Evolutionary conservation across 2,329 filamentous ascomycete species (phyloP), one percentile per base, ranked within the genome.

Genomic region (Penicillium sclerotiorum): DNA sequence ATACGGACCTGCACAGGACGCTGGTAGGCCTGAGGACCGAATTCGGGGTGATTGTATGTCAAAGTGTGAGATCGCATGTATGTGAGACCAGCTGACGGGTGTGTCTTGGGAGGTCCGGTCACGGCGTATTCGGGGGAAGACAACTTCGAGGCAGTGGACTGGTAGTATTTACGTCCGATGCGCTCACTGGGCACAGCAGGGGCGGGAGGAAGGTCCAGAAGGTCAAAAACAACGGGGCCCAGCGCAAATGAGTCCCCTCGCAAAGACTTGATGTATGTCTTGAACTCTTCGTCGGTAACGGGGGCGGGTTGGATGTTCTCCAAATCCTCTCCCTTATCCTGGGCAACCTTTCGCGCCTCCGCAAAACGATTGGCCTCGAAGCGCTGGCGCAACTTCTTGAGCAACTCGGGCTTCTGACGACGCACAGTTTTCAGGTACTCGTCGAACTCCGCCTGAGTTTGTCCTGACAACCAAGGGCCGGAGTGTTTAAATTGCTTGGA

Each of bases 31-130:
- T 85, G 83, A 8, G 85, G 84, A 4, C 85, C 85, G 57, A 80
- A 79, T 23, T 79, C 64, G 2, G 83, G 81, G 62, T 86, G 82
- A 61, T 86, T 87, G 58, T 77, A 71, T 37, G 83, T 69, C 60
- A 79, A 73, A 18, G 80, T 73, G 47, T 77, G 74, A 11, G 80
- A 80, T 41, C 81, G 78, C 3, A 81, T 70, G 63, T 88, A 87
- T 12, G 80, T 80, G 5, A 88, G 72, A 55, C 85, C 85, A 4
- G 81, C 84, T 4, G 81, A 84, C 2, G 85, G 84, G 66, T 88
- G 85, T 7, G 85, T 87, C 50, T 78, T 79, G 1, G 82, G 81
- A 17, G 81, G 81, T 2, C 79, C 80, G 22, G 65, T 65, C 25
- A 66, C 60, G 27, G 70, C 71, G 58, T 80, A 80, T 49, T 73